Base-by-base conservation (phyloP, 2,329 filamentous ascomycete genomes). In the Colletotrichum coccodes region DNA sequence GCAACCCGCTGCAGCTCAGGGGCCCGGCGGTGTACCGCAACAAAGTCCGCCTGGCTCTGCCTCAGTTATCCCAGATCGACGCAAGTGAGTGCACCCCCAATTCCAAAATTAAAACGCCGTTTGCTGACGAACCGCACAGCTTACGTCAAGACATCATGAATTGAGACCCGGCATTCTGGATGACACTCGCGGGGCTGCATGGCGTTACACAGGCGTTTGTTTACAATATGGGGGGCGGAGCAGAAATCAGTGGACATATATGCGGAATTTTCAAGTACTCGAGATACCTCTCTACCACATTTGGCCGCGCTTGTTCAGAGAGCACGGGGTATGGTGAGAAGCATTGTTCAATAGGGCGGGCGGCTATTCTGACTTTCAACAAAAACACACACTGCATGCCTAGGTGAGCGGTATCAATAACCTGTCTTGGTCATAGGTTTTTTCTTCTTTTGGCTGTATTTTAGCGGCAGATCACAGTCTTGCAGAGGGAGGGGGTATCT, bases 11-110 rank as follows among this genome's bases (percentile, higher is more conserved):
- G 74, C 96, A 99, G 82, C 85, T 90, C 70, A 87, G 87, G 62
- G 89, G 88, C 5, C 92, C 93, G n/a, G 93, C 93, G 1, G 81
- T 98, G 70, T 99, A 99, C 81, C 86, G 96, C 76, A 98, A 98
- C 82, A 99, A 99, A 82, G 90, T 99, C 49, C 88, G 92, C 68
- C 82, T 99, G 79, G 92, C 94, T 38, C 80, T 99, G 79, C 96
- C 96, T 65, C 92, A 96, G 79, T 84, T 99, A 60, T 89, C 89
- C 78, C 95, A 99, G 84, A 98, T 99, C 78, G 96, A 99, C 88
- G 96, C 96, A 68, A 97, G 95, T 98, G 86, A 90, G 94, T 93
- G 4, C 30, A n/a, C 32, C 28, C 26, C 7, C 21, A 21, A 12
- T 9, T 21, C 26, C 12, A 8, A 26, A 34, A 4, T 30, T 6